These are phyloP conservation scores for Calocybe cyanea DNA, from an alignment of 768 basidiomycete species.

Conservation along the genomic window DNA sequence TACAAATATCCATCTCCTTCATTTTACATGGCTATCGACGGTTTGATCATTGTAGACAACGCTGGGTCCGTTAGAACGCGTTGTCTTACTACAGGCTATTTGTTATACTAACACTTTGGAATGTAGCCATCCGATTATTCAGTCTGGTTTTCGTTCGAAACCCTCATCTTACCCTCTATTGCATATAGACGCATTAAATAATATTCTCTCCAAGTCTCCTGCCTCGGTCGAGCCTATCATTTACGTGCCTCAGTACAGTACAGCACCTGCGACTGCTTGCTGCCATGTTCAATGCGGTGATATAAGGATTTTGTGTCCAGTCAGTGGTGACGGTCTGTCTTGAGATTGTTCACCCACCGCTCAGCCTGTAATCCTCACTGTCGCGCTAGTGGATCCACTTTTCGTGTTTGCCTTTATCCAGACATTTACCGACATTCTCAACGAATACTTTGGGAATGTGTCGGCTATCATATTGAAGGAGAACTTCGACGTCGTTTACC, in stretches of 20 bases:
- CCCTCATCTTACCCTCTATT: conserved; percentile 76
- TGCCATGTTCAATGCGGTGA: conserved; percentile 80
- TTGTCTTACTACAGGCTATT: conserved; percentile 6
- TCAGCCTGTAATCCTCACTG: background rate
- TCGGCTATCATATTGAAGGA: conserved; percentile 79
- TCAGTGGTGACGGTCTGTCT: conserved; percentile 77
- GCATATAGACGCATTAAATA: conserved; percentile 83
- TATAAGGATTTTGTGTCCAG: conserved; percentile 72
- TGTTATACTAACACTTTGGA: conserved; percentile 7
- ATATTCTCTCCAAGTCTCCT: conserved; percentile 55
- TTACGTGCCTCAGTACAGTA: conserved; percentile 51
- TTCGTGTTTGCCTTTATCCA: conserved; percentile 88
- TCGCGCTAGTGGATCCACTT: conserved; percentile 71
- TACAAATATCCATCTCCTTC: conserved; percentile 10
- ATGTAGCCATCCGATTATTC: conserved; percentile 72
- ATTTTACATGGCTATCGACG: conserved; percentile 68
- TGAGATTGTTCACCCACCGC: conserved; percentile 2
- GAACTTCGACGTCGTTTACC: conserved; percentile 94
- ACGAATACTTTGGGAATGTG: conserved; percentile 85
- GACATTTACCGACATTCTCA: conserved; percentile 77
- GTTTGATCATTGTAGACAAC: conserved; percentile 74
- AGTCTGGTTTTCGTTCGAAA: conserved; percentile 83
- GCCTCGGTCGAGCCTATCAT: conserved; percentile 70
- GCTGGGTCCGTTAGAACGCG: conserved; percentile 57
- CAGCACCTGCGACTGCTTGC: conserved; percentile 62